Percentiles rank a stretch among this genome's conserved stretches.
Evolutionary conservation across 495 filamentous ascomycete genomes (phyloP).

Genomic region (Penicillium maclennaniae): DNA sequence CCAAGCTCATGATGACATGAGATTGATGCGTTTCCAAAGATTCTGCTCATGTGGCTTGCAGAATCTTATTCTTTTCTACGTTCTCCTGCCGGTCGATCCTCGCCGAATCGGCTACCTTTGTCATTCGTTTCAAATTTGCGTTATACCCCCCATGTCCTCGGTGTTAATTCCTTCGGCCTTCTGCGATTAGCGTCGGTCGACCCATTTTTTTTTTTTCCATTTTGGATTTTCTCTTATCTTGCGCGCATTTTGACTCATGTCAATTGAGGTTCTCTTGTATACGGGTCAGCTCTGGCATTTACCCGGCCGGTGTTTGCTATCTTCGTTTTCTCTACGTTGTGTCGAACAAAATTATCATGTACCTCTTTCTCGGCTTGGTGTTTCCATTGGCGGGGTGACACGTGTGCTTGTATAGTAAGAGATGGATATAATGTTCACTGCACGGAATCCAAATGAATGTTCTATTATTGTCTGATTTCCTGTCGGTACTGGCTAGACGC

Average conservation of each 20-base stretch:
- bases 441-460: slow-evolving; percentile 4
- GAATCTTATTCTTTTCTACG: not conserved
- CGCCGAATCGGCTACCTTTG: not conserved
- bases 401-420: slow-evolving; percentile 1
- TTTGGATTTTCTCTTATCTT: slow-evolving; percentile 5
- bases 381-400: slow-evolving; percentile 6
- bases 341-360: slow-evolving; percentile 19
- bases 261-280: not conserved
- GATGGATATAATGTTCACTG: slow-evolving; percentile 9
- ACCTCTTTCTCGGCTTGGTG: slow-evolving; percentile 12
- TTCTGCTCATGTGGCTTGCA: not conserved
- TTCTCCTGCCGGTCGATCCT: not conserved
- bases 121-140: slow-evolving; percentile 20
- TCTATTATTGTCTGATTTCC: slow-evolving; percentile 2
- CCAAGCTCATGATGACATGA: slow-evolving; percentile 84
- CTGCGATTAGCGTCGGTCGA: slow-evolving; percentile 19
- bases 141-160: slow-evolving; percentile 24
- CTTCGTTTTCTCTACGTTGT: slow-evolving; percentile 3
- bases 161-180: slow-evolving; percentile 10
- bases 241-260: not conserved
- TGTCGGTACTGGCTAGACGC: not conserved
- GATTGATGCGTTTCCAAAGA: not conserved
- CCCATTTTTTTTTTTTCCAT: slow-evolving; percentile 10
- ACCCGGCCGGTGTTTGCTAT: slow-evolving; percentile 15
- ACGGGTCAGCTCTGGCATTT: not conserved